Percentiles rank a stretch among this genome's conserved stretches.
Evolutionary conservation across 202 grass and related monocot species (phyloP).

Genomic region (Musa balbisiana): DNA sequence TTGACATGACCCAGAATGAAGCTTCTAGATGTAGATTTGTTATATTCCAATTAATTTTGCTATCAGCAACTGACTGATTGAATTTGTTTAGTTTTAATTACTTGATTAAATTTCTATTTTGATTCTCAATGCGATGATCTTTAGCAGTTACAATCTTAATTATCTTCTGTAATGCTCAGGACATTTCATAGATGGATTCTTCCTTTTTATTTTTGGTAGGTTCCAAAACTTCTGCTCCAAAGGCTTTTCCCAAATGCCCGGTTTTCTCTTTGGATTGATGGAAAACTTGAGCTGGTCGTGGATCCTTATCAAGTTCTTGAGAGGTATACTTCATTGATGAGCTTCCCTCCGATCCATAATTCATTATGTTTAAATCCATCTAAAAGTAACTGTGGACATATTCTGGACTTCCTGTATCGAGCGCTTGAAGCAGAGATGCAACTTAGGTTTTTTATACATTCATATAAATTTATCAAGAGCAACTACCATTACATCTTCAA

Average conservation of each 20-base stretch:
- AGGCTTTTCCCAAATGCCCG: slow-evolving; percentile 71
- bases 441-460: no score
- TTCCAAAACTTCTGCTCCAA: slow-evolving; percentile 28
- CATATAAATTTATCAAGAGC: no score
- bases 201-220: not conserved
- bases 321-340: slow-evolving; percentile 48
- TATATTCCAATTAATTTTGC: not conserved
- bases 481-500: no score
- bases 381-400: no score
- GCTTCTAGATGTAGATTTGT: not conserved
- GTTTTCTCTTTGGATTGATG: slow-evolving; percentile 95
- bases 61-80: not conserved
- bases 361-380: no score
- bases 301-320: slow-evolving; percentile 94
- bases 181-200: slow-evolving; percentile 3
- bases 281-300: slow-evolving; percentile 86
- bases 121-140: not conserved
- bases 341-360: not conserved
- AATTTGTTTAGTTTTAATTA: not conserved
- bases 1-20: not conserved
- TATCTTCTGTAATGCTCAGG: not conserved
- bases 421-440: no score
- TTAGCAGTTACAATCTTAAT: not conserved
- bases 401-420: no score
- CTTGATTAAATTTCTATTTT: not conserved